A percentile compares a stretch with the other conserved stretches of the same genome.
phyloP scores from a whole-genome alignment of 345 rosid genomes.

The Salix udensis region DNA sequence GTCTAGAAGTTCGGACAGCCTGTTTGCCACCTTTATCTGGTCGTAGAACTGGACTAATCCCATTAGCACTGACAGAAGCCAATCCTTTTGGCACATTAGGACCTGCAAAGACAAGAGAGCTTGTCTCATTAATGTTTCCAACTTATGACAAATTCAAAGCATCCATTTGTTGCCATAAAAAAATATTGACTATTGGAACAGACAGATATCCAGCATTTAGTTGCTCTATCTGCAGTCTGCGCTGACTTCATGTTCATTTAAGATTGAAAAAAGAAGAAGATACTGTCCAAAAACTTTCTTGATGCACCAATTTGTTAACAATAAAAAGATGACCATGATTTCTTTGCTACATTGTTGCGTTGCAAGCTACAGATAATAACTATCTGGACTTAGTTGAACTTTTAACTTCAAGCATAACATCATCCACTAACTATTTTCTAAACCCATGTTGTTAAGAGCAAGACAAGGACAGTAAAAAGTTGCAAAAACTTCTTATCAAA shows the following conservation, averaged over 20 bases:
- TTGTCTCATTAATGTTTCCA: neutral
- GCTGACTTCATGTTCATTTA: neutral
- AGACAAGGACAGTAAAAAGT: neutral
- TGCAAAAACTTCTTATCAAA: neutral
- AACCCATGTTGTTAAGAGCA: neutral
- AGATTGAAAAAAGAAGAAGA: neutral
- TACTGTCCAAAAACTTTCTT: neutral
- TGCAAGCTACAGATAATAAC: neutral
- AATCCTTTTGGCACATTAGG: slow-evolving; percentile 18
- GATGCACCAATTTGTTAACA: neutral
- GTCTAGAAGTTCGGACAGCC: slow-evolving; percentile 34
- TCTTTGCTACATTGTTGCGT: neutral
- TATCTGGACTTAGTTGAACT: neutral
- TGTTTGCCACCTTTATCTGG: slow-evolving; percentile 65
- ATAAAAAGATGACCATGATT: neutral
- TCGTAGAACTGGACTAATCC: slow-evolving; percentile 38
- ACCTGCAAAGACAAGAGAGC: neutral
- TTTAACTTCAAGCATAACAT: neutral
- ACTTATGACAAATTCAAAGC: neutral
- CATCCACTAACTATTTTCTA: neutral
- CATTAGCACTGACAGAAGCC: slow-evolving; percentile 11
- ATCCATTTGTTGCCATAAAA: neutral
- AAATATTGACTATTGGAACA: neutral
- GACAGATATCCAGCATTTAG: neutral
- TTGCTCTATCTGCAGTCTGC: neutral